phyloP scores from a whole-genome alignment of 2,329 filamentous ascomycete genomes.

The Fusarium piperis region DNA sequence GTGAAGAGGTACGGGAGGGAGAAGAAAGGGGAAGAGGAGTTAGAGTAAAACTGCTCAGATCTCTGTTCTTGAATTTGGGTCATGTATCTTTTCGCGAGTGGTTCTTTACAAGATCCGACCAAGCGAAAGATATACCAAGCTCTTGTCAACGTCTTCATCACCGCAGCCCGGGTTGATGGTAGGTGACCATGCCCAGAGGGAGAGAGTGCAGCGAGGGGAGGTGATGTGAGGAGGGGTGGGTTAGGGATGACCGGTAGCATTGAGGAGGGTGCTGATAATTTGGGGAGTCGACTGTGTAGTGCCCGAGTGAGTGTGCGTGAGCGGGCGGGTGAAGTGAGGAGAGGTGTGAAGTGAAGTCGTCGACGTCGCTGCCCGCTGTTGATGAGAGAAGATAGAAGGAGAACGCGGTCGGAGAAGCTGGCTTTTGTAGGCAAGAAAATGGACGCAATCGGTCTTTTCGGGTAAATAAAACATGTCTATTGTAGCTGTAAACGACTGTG shows the following conservation, averaged over 20 bases:
- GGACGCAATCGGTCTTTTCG: neutral
- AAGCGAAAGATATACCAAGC: conserved; percentile 31
- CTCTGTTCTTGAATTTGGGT: conserved; percentile 56
- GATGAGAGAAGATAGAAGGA: no score
- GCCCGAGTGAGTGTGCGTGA: neutral
- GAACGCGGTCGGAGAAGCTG: neutral
- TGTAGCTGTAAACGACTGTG: neutral
- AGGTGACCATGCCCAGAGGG: neutral
- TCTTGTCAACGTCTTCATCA: conserved; percentile 43
- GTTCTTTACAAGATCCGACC: conserved; percentile 20
- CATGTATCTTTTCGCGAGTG: conserved; percentile 28
- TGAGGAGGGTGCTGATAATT: neutral
- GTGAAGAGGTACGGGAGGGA: neutral
- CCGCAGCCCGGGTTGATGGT: conserved; percentile 12
- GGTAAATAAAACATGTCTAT: neutral
- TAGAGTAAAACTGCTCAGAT: conserved; percentile 55
- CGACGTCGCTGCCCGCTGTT: no score
- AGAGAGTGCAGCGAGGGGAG: neutral
- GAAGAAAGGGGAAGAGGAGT: neutral
- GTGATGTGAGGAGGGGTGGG: neutral
- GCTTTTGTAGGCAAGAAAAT: neutral
- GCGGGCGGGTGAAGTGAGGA: neutral
- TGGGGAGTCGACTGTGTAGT: neutral
- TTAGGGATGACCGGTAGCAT: neutral
- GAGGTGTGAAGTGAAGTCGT: neutral